Evolutionary conservation across 2,329 filamentous ascomycete species (phyloP).

Genomic region (Pseudogymnoascus sp.): DNA sequence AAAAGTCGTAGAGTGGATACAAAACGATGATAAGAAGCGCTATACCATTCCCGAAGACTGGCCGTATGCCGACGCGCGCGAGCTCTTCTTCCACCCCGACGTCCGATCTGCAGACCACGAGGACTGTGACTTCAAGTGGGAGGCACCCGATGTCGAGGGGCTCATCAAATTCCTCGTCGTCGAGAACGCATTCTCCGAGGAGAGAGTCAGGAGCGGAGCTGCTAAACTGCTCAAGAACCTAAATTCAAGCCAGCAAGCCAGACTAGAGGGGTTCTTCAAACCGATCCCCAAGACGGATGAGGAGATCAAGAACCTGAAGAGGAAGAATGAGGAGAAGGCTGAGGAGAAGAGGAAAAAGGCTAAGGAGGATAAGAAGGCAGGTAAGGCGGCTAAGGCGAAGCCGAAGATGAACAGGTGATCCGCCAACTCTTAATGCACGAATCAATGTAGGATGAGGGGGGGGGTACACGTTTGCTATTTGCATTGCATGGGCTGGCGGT

Average conservation of each 20-base stretch:
- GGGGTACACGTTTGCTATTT: conserved; percentile 1
- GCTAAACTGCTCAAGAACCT: conserved; percentile 79
- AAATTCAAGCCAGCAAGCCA: conserved; percentile 82
- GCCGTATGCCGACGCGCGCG: conserved; percentile 86
- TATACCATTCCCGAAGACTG: conserved; percentile 90
- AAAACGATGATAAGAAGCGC: conserved; percentile 70
- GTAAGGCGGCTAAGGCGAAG: conserved; percentile 83
- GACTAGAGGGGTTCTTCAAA: conserved; percentile 96
- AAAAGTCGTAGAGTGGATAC: conserved; percentile 72
- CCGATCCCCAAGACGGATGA: conserved; percentile 79
- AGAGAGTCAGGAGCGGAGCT: conserved; percentile 75
- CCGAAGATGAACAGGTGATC: conserved; percentile 43
- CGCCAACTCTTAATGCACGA: conserved; percentile 40
- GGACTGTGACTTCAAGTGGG: conserved; percentile 97
- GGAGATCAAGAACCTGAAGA: conserved; percentile 77
- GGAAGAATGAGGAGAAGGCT: conserved; percentile 87
- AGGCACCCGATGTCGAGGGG: conserved; percentile 82
- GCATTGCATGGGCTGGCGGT: conserved; percentile 3
- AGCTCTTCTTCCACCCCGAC: conserved; percentile 86
- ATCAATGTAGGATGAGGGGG: neutral
- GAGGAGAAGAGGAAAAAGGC: conserved; percentile 92
- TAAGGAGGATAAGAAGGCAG: conserved; percentile 91
- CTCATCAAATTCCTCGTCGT: conserved; percentile 82
- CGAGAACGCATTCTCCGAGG: conserved; percentile 96
- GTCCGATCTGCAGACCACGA: conserved; percentile 76